A percentile compares a stretch with the other conserved stretches of the same genome.
Conservation (phyloP, 371 early-diverging fungal genomes). For the Circinella minor region DNA sequence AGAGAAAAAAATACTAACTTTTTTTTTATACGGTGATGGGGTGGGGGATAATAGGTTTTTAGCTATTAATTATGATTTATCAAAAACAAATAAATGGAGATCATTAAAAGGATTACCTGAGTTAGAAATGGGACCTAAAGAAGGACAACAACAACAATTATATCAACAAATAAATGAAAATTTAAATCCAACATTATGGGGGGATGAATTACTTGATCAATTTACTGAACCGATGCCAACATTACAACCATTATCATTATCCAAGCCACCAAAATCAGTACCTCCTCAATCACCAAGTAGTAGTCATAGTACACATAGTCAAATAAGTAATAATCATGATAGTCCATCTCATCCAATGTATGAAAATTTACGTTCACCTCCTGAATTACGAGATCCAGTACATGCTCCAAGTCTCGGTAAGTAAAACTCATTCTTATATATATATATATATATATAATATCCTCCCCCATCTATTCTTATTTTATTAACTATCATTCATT, state of each 20-base stretch:
- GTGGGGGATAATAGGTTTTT: slow-evolving; percentile 19
- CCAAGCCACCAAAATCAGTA: not conserved
- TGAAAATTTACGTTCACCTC: slow-evolving; percentile 29
- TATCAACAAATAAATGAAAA: not conserved
- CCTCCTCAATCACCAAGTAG: not conserved
- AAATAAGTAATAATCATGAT: not conserved
- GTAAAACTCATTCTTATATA: not conserved
- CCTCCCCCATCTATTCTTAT: no score
- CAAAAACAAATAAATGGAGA: slow-evolving; percentile 44
- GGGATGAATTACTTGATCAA: slow-evolving; percentile 16
- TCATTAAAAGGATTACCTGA: slow-evolving; percentile 38
- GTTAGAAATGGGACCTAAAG: slow-evolving; percentile 18
- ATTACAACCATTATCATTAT: slow-evolving; percentile 14
- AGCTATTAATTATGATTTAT: slow-evolving; percentile 39
- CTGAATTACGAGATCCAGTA: slow-evolving; percentile 24
- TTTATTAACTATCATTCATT: no score
- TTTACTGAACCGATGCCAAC: slow-evolving; percentile 22
- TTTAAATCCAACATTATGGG: slow-evolving; percentile 6
- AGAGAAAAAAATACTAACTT: no score
- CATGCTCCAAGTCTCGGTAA: slow-evolving; percentile 39
- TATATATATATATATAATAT: no score
- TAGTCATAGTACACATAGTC: not conserved
- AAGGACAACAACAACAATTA: slow-evolving; percentile 6
- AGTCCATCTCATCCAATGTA: slow-evolving; percentile 24
- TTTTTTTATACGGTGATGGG: no score